Percentiles rank a stretch among this genome's conserved stretches.
Conservation (phyloP, 768 basidiomycete species). For the Russula abietina region DNA sequence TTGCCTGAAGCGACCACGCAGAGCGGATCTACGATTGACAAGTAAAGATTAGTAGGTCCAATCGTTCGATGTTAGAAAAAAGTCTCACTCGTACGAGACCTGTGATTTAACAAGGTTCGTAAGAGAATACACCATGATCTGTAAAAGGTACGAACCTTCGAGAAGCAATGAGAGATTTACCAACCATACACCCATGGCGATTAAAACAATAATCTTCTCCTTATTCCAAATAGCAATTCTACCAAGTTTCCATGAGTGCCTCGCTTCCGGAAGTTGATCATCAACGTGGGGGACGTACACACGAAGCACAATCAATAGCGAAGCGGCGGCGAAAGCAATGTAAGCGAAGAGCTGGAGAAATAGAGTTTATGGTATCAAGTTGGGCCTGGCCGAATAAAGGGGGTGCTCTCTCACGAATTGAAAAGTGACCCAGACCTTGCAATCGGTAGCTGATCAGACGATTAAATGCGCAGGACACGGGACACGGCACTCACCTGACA, state of each 20-base stretch:
- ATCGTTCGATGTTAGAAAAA: not conserved
- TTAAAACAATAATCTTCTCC: not conserved
- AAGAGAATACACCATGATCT: no score
- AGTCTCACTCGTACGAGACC: not conserved
- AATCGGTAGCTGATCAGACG: not conserved
- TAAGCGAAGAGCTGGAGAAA: not conserved
- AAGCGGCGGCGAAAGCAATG: not conserved
- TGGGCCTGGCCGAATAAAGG: not conserved
- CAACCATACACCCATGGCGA: not conserved
- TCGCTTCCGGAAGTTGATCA: not conserved
- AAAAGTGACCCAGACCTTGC: not conserved
- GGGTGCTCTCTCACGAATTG: not conserved
- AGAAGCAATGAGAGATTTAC: not conserved
- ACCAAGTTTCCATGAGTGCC: not conserved
- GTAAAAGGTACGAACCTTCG: not conserved
- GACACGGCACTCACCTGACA: constrained; percentile 7
- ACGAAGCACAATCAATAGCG: constrained; percentile 2
- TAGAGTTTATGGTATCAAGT: not conserved
- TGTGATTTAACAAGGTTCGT: not conserved
- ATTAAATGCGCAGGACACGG: no score
- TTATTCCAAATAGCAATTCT: constrained; percentile 7
- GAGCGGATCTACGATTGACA: not conserved
- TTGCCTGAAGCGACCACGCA: not conserved
- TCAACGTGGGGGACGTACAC: not conserved
- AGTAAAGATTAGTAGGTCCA: not conserved